Evolutionary conservation across 352 stramenopile genomes (phyloP).

Genomic region (Pythium pyrilobum): DNA sequence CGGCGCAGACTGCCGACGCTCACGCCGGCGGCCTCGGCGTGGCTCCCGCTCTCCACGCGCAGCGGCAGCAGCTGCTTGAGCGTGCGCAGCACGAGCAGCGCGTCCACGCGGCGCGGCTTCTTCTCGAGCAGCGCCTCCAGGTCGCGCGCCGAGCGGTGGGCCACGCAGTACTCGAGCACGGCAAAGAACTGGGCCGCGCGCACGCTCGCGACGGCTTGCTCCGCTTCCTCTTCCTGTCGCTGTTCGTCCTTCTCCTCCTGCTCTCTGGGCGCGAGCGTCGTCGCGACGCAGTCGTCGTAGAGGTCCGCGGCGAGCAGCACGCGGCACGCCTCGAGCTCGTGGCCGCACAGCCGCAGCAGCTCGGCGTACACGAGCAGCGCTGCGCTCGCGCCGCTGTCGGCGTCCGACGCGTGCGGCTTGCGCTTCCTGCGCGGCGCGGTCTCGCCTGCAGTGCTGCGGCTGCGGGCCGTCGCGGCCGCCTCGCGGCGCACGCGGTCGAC

Average conservation of each 20-base stretch:
- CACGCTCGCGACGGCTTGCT: constrained; percentile 2
- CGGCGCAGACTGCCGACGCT: constrained; percentile 20
- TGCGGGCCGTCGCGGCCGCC: neutral
- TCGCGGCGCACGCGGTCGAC: constrained; percentile 25
- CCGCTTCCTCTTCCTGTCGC: constrained; percentile 1
- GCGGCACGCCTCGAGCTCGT: constrained; percentile 46
- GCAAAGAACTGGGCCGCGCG: constrained; percentile 53
- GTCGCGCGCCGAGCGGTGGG: constrained; percentile 32
- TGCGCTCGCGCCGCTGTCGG: neutral
- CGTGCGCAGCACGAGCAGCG: constrained; percentile 50
- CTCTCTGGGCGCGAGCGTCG: constrained; percentile 18
- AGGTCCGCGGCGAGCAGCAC: constrained; percentile 57
- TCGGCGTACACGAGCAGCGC: constrained; percentile 59
- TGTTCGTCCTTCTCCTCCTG: neutral
- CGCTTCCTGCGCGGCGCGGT: neutral
- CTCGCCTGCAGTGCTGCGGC: neutral
- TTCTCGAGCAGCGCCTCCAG: constrained; percentile 42
- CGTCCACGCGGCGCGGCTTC: constrained; percentile 51
- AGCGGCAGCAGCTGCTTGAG: constrained; percentile 29
- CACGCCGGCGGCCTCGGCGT: neutral
- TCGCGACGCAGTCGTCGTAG: constrained; percentile 54
- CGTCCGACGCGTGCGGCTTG: neutral
- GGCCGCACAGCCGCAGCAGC: constrained; percentile 46
- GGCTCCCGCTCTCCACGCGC: constrained; percentile 8
- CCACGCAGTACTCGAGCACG: constrained; percentile 60